Base-by-base conservation (phyloP, 768 basidiomycete genomes). In the Saitozyma sp. region DNA sequence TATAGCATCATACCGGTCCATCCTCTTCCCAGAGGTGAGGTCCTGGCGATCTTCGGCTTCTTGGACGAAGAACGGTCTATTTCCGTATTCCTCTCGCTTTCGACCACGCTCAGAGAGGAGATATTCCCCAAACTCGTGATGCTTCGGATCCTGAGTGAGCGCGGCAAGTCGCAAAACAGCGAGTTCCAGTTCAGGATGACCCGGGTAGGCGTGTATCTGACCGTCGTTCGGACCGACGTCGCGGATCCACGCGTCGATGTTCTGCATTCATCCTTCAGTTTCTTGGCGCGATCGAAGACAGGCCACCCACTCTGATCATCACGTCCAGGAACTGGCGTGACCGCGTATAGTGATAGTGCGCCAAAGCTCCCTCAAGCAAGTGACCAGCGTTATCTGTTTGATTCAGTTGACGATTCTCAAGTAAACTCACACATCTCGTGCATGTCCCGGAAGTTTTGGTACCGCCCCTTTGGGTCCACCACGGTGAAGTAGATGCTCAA, bases 171-270 rank as follows among this genome's bases (percentile, higher is more conserved):
- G 60, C 8, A 73, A 56, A 9, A 69, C 59, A 13, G 71, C 68
- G 17, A 73, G 63, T 58, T 73, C 71, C 8, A 73, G 56, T 54
- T 73, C 71, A 6, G 71, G 71, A 58, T 73, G 71, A 10, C 71
- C 68, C 11, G 71, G 71, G 58, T 73, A 73, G 4, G 65, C 71
- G 49, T 69, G 71, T 19, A 62, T 43, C 57, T 73, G 64, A 14
- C 51, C 54, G 9, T 52, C 13, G 37, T 59, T 52, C 8, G 63
- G 63, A 11, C 71, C 71, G 41, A 73, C 65, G 19, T 62, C 43
- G 2, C 41, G 39, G 37, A 65, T 65, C 43, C 67, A 66, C 57
- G 65, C 67, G 14, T 67, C 66, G n/a, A 73, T 48, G 50, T 61
- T 56, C 70, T 68, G 37, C 1, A 54, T 29, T 45, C 46, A 38